Conservation (phyloP, 2,329 filamentous ascomycete genomes). For the Colletotrichum chlorophyti region DNA sequence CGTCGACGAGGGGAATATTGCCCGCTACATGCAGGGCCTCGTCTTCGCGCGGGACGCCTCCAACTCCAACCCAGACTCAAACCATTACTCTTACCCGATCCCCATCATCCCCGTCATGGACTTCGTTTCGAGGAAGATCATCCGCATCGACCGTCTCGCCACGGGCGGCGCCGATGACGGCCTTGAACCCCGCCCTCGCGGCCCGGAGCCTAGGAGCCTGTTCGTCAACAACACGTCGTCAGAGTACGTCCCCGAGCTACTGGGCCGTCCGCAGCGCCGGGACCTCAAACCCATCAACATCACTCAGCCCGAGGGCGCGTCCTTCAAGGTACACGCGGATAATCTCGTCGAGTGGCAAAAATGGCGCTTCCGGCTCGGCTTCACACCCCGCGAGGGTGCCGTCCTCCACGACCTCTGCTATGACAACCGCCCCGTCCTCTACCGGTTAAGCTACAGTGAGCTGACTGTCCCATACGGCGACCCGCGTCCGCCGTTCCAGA, state of each 20-base stretch:
- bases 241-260: constrained; percentile 59
- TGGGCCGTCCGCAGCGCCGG: constrained; percentile 52
- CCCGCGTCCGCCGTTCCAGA: constrained; percentile 68
- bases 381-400: constrained; percentile 74
- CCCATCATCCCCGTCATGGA: constrained; percentile 67
- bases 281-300: constrained; percentile 76
- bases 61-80: constrained; percentile 58
- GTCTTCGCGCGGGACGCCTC: constrained; percentile 53
- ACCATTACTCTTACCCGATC: constrained; percentile 69
- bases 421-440: constrained; percentile 69
- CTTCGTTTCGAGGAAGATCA: constrained; percentile 57
- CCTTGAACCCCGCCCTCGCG: constrained; percentile 42
- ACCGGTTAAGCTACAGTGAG: constrained; percentile 71
- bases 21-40: constrained; percentile 56
- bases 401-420: constrained; percentile 75
- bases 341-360: constrained; percentile 67
- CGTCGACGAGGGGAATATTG: constrained; percentile 42
- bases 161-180: constrained; percentile 54
- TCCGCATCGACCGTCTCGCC: constrained; percentile 65
- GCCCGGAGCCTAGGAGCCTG: constrained; percentile 48
- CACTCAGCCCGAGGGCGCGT: constrained; percentile 72
- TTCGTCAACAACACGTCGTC: constrained; percentile 49
- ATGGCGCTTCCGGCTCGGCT: constrained; percentile 73
- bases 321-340: constrained; percentile 63
- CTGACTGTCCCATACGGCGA: constrained; percentile 76